These are phyloP conservation scores for Colletotrichum acutatum DNA, from an alignment of 2,329 filamentous ascomycete genomes.

Conservation along the genomic window DNA sequence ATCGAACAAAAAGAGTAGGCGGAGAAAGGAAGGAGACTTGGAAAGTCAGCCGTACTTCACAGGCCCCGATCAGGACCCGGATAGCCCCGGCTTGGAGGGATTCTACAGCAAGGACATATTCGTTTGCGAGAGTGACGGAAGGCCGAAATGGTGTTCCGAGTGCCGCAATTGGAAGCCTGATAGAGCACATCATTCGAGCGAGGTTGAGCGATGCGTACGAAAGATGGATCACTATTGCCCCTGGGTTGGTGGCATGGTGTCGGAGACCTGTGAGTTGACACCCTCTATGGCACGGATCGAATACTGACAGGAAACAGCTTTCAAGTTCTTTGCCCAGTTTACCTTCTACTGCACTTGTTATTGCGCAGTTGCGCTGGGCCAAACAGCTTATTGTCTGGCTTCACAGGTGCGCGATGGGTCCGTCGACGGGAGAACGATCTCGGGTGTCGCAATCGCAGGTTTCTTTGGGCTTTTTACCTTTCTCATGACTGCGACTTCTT, in stretches of 20 bases:
- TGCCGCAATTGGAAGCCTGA: constrained; percentile 92
- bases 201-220: constrained; percentile 81
- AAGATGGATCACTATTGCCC: constrained; percentile 98
- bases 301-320: constrained; percentile 57
- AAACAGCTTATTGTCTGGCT: constrained; percentile 72
- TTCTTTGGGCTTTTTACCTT: constrained; percentile 85
- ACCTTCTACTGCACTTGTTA: constrained; percentile 77
- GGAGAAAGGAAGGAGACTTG: constrained; percentile 43
- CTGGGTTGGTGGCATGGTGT: constrained; percentile 94
- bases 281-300: constrained; percentile 9
- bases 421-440: constrained; percentile 71
- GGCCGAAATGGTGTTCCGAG: constrained; percentile 86
- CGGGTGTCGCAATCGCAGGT: constrained; percentile 71
- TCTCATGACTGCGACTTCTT: constrained; percentile 79
- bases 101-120: constrained; percentile 90
- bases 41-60: constrained; percentile 47
- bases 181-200: constrained; percentile 85
- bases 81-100: constrained; percentile 75
- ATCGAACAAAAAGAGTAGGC: constrained; percentile 38
- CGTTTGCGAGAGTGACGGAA: constrained; percentile 83
- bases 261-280: constrained; percentile 72
- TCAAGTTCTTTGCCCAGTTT: constrained; percentile 95
- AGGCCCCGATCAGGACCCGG: constrained; percentile 60
- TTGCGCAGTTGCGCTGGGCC: constrained; percentile 71
- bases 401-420: constrained; percentile 58